These are phyloP conservation scores for Mallotus japonicus DNA, from an alignment of 441 rosid species.

Conservation along the genomic window DNA sequence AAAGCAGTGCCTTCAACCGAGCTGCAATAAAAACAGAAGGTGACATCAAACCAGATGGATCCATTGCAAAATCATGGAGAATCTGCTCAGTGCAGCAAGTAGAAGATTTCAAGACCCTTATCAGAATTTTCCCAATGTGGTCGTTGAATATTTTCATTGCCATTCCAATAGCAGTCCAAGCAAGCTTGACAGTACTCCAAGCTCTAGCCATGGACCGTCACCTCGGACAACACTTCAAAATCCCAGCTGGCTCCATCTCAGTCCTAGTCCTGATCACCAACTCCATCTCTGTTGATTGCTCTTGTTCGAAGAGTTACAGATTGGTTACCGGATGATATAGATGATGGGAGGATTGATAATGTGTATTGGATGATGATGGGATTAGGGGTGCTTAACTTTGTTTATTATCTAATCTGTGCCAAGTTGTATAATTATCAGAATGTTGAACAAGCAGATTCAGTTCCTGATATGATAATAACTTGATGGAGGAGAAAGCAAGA, in stretches of 20 bases:
- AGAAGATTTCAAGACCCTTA: conserved; percentile 37
- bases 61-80: conserved; percentile 29
- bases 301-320: conserved; percentile 16
- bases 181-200: conserved; percentile 33
- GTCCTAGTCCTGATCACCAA: conserved; percentile 20
- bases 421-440: conserved; percentile 21
- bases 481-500: too few species aligned
- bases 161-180: conserved; percentile 21
- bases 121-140: conserved; percentile 30
- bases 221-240: conserved; percentile 19
- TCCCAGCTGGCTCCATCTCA: conserved; percentile 30
- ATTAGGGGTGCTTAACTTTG: conserved; percentile 27
- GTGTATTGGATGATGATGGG: conserved; percentile 29
- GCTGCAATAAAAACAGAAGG: conserved; percentile 30
- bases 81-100: conserved; percentile 39
- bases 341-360: conserved; percentile 35
- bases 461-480: too few species aligned
- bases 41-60: conserved; percentile 25
- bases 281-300: conserved; percentile 19
- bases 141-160: background rate
- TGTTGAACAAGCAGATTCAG: background rate
- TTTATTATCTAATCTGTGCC: conserved; percentile 32
- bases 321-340: conserved; percentile 35
- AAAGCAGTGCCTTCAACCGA: conserved; percentile 32
- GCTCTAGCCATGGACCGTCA: conserved; percentile 36